Percentiles rank a stretch among this genome's conserved stretches.
phyloP scores from a whole-genome alignment of 23 red algal genomes.

The Gracilaria gracilis region DNA sequence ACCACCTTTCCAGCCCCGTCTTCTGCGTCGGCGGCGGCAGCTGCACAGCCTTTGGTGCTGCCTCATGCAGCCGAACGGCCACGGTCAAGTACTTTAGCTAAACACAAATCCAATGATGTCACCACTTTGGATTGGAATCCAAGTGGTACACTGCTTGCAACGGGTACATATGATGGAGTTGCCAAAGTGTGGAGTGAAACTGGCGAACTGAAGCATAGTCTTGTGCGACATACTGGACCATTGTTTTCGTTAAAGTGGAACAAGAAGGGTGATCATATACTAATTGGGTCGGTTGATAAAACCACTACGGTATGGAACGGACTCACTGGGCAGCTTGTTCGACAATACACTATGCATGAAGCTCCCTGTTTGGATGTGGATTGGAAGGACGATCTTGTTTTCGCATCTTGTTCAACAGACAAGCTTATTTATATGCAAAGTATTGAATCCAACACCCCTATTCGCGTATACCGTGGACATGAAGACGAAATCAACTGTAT shows the following conservation, averaged over 20 bases:
- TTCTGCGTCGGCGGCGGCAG: constrained; percentile 58
- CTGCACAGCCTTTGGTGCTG: constrained; percentile 68
- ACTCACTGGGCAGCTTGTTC: constrained; percentile 64
- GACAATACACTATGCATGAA: constrained; percentile 85
- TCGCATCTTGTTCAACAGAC: constrained; percentile 94
- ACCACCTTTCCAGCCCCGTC: constrained; percentile 25
- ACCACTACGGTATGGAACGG: constrained; percentile 87
- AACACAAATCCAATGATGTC: constrained; percentile 79
- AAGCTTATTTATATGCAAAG: constrained; percentile 91
- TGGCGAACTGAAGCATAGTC: constrained; percentile 72
- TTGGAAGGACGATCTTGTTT: constrained; percentile 91
- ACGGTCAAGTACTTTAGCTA: neutral
- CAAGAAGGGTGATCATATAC: constrained; percentile 79
- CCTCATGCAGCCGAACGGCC: constrained; percentile 45
- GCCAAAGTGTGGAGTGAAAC: constrained; percentile 86
- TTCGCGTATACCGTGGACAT: constrained; percentile 85
- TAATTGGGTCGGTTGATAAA: constrained; percentile 89
- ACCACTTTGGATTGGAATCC: constrained; percentile 93
- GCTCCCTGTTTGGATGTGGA: constrained; percentile 89
- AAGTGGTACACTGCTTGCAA: constrained; percentile 74
- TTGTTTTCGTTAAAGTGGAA: constrained; percentile 98
- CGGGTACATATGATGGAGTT: constrained; percentile 87
- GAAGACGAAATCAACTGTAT: constrained; percentile 95
- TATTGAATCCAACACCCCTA: constrained; percentile 71
- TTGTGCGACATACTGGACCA: constrained; percentile 84